Conservation (phyloP, 2,329 filamentous ascomycete species). For the Fusarium oligoseptatum region DNA sequence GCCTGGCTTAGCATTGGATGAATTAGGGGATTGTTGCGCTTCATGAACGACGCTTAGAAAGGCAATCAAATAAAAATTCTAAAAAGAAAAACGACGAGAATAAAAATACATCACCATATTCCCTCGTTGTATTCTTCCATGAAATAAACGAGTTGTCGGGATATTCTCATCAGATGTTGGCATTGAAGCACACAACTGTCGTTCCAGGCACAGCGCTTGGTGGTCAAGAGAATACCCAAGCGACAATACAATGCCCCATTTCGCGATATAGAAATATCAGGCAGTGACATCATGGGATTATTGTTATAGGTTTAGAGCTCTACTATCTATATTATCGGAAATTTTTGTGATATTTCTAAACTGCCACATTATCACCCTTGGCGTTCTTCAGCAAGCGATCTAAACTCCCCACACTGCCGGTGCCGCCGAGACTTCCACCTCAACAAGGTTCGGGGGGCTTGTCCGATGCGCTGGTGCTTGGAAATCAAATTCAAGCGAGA, state of each 20-base stretch:
- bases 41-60: background rate
- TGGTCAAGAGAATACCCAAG: background rate
- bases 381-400: background rate
- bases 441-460: conserved; percentile 1
- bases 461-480: conserved; percentile 27
- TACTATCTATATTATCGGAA: background rate
- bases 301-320: background rate
- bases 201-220: background rate
- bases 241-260: background rate
- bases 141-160: background rate
- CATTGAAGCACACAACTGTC: background rate
- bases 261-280: background rate
- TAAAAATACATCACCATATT: background rate
- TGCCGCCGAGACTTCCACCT: background rate
- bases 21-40: background rate
- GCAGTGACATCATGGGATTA: background rate
- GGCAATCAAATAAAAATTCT: background rate
- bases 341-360: background rate
- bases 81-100: background rate
- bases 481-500: conserved; percentile 7
- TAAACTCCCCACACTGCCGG: background rate
- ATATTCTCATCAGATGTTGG: background rate
- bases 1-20: background rate
- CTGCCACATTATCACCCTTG: background rate
- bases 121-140: background rate